Evolutionary conservation across 805 yeast genomes (phyloP).

Genomic region (Lachancea kluyveri): DNA sequence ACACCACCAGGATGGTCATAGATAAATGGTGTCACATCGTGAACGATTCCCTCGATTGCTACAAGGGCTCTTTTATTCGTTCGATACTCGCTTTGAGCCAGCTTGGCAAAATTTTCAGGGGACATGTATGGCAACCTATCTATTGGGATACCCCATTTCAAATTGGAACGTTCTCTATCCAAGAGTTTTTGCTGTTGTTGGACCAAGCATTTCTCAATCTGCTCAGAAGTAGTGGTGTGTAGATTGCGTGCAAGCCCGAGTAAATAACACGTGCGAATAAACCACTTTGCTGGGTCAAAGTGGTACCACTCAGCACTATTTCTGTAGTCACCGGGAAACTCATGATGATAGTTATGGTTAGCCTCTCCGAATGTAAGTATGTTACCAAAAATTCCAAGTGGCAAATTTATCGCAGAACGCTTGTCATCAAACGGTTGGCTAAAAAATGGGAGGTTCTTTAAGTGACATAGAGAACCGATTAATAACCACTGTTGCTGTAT

Average conservation of each 20-base stretch:
- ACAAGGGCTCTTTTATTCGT: constrained; percentile 50
- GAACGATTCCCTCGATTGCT: constrained; percentile 85
- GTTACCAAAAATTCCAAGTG: constrained; percentile 44
- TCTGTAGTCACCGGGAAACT: constrained; percentile 87
- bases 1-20: constrained; percentile 93
- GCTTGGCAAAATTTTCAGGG: constrained; percentile 42
- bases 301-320: constrained; percentile 65
- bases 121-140: constrained; percentile 72
- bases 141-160: constrained; percentile 93
- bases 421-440: constrained; percentile 68
- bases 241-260: constrained; percentile 56
- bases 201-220: constrained; percentile 64
- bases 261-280: constrained; percentile 44
- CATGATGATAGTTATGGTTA: constrained; percentile 90
- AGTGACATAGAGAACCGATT: constrained; percentile 80
- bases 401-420: constrained; percentile 63
- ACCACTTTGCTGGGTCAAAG: constrained; percentile 85
- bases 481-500: constrained; percentile 78
- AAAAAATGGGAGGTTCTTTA: constrained; percentile 40
- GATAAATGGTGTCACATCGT: constrained; percentile 87
- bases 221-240: constrained; percentile 39
- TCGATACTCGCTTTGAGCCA: constrained; percentile 38
- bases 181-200: constrained; percentile 79
- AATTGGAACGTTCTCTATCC: constrained; percentile 66
- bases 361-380: constrained; percentile 84